phyloP scores from a whole-genome alignment of 495 filamentous ascomycete genomes.

The Neurospora sp. region DNA sequence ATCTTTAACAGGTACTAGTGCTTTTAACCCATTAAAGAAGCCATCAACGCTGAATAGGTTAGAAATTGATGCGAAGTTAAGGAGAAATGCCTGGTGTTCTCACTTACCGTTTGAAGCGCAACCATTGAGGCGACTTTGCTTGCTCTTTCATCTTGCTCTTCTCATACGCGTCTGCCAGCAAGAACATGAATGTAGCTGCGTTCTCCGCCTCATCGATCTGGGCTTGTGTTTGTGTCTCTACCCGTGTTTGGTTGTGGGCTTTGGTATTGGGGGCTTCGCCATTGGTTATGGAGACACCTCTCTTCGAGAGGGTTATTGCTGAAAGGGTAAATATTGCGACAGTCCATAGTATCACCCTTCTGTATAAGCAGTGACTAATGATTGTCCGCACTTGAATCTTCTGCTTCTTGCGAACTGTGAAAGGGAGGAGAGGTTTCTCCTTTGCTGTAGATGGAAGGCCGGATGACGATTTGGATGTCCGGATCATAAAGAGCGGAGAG shows the following conservation, averaged over 20 bases:
- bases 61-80: slow-evolving; percentile 3
- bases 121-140: slow-evolving; percentile 25
- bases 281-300: slow-evolving; percentile 5
- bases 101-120: slow-evolving; percentile 35
- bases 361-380: slow-evolving; percentile 30
- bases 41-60: slow-evolving; percentile 43
- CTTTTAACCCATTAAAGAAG: slow-evolving; percentile 70
- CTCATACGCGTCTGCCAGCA: neutral
- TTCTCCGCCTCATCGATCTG: neutral
- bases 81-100: neutral
- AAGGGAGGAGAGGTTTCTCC: slow-evolving; percentile 11
- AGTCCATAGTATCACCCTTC: slow-evolving; percentile 33
- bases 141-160: slow-evolving; percentile 8
- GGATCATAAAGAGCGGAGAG: neutral
- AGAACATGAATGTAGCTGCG: neutral
- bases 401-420: slow-evolving; percentile 3
- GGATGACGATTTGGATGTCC: slow-evolving; percentile 8
- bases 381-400: slow-evolving; percentile 21
- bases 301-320: slow-evolving; percentile 16
- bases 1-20: slow-evolving; percentile 49
- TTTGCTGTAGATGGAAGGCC: slow-evolving; percentile 7
- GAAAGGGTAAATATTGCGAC: slow-evolving; percentile 20
- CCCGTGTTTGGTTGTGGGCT: neutral
- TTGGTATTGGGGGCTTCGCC: slow-evolving; percentile 10
- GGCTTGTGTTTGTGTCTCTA: neutral